These are phyloP conservation scores for Pseudogymnoascus sp. DNA, from an alignment of 2,329 filamentous ascomycete genomes.

Conservation along the genomic window DNA sequence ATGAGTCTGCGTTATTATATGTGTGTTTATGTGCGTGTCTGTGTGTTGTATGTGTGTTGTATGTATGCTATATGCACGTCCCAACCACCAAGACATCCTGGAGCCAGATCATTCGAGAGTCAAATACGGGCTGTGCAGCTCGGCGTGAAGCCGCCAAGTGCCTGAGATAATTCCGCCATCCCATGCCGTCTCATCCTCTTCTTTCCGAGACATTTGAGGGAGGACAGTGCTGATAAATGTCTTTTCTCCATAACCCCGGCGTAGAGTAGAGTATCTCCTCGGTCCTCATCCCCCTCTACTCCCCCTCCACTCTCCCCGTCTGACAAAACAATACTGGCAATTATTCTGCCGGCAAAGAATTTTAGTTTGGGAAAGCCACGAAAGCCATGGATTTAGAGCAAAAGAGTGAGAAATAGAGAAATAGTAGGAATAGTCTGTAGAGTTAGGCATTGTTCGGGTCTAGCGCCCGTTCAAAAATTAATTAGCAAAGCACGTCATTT, in stretches of 20 bases:
- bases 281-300: too few relatives aligned
- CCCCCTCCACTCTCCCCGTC: too few relatives aligned
- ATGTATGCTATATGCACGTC: background rate
- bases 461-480: constrained; percentile 3
- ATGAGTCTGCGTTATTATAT: background rate
- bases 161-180: background rate
- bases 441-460: background rate
- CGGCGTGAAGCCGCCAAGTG: background rate
- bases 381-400: too few relatives aligned
- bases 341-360: background rate
- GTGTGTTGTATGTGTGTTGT: background rate
- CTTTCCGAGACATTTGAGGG: background rate
- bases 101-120: background rate
- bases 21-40: background rate
- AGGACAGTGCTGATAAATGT: background rate
- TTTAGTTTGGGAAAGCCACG: background rate
- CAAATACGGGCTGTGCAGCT: background rate
- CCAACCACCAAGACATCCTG: background rate
- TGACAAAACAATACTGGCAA: background rate
- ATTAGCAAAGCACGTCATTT: constrained; percentile 5
- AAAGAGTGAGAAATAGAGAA: too few relatives aligned
- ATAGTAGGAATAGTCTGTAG: too few relatives aligned
- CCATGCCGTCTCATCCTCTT: background rate
- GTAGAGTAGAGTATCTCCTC: background rate
- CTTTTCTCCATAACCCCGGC: background rate